Evolutionary conservation across 2,329 filamentous ascomycete species (phyloP).

Genomic region (Bipolaris victoriae): DNA sequence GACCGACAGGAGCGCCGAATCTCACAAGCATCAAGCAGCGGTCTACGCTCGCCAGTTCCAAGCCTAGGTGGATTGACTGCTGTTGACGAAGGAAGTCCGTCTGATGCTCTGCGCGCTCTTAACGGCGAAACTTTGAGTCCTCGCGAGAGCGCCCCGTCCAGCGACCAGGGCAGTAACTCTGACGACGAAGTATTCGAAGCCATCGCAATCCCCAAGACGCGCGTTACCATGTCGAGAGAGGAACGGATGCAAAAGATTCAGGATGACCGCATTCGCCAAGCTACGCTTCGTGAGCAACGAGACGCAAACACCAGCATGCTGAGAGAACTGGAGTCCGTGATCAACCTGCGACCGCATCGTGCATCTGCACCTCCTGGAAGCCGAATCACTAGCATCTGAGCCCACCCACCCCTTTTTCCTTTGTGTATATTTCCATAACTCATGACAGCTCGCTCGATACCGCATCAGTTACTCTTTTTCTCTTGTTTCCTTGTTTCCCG

Average conservation of each 20-base stretch:
- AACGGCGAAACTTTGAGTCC: constrained; percentile 70
- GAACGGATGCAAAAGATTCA: constrained; percentile 87
- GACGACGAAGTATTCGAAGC: constrained; percentile 90
- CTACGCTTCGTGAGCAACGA: constrained; percentile 71
- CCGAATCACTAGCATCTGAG: constrained; percentile 45
- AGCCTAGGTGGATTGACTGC: constrained; percentile 69
- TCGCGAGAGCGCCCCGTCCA: constrained; percentile 46
- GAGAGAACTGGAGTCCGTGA: constrained; percentile 88
- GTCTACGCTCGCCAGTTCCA: constrained; percentile 55
- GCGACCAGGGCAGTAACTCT: constrained; percentile 60
- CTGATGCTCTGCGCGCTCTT: constrained; percentile 76
- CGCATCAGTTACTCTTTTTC: constrained; percentile 8
- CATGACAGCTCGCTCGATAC: constrained; percentile 22
- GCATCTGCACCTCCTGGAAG: constrained; percentile 27
- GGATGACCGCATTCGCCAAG: constrained; percentile 80
- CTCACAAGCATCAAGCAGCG: constrained; percentile 58
- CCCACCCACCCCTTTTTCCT: constrained; percentile 5
- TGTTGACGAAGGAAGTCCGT: constrained; percentile 60
- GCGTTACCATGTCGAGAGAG: constrained; percentile 77
- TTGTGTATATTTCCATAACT: constrained; percentile 15
- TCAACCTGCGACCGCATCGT: constrained; percentile 53
- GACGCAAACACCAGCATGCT: constrained; percentile 91
- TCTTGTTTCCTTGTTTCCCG: constrained; percentile 7
- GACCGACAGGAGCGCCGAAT: constrained; percentile 73
- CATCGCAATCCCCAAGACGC: constrained; percentile 72